Evolutionary conservation across 1,139 yeast species (phyloP).

Genomic region (Williopsis jadinii): DNA sequence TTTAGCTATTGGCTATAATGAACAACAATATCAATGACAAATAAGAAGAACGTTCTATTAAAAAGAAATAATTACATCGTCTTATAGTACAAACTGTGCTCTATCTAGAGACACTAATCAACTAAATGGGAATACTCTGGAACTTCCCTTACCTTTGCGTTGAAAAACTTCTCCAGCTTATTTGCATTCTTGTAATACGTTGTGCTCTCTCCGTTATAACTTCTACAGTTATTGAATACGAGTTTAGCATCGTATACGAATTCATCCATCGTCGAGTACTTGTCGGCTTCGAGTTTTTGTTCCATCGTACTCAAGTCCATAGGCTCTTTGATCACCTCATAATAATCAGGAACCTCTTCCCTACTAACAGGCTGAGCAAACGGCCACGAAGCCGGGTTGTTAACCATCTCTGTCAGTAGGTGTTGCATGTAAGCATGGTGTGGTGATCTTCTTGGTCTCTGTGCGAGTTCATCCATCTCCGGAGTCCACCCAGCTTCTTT

Average conservation of each 20-base stretch:
- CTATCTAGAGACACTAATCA: constrained; percentile 17
- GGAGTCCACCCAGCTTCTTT: constrained; percentile 97
- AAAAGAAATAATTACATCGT: too few species aligned
- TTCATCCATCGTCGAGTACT: constrained; percentile 84
- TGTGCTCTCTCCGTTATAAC: constrained; percentile 83
- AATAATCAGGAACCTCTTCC: constrained; percentile 94
- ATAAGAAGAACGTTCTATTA: too few species aligned
- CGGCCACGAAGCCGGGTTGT: constrained; percentile 99
- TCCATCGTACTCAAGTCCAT: constrained; percentile 98
- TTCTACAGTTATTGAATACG: constrained; percentile 83
- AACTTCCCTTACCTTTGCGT: constrained; percentile 69
- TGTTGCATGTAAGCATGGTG: constrained; percentile 94
- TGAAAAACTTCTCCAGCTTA: constrained; percentile 83
- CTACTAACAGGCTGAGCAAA: constrained; percentile 87
- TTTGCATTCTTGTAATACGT: constrained; percentile 90
- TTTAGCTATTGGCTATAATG: background rate
- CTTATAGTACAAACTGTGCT: constrained; percentile 1
- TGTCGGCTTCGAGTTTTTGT: constrained; percentile 83
- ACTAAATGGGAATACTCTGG: constrained; percentile 35
- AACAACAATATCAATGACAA: too few species aligned
- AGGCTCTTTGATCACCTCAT: constrained; percentile 96
- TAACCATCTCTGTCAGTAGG: constrained; percentile 77
- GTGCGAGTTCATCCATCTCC: constrained; percentile 95
- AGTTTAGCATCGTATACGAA: constrained; percentile 83
- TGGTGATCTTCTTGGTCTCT: constrained; percentile 90